A percentile compares a stretch with the other conserved stretches of the same genome.
phyloP scores from a whole-genome alignment of 140 eudicot genomes.

The Senecio squalidus region DNA sequence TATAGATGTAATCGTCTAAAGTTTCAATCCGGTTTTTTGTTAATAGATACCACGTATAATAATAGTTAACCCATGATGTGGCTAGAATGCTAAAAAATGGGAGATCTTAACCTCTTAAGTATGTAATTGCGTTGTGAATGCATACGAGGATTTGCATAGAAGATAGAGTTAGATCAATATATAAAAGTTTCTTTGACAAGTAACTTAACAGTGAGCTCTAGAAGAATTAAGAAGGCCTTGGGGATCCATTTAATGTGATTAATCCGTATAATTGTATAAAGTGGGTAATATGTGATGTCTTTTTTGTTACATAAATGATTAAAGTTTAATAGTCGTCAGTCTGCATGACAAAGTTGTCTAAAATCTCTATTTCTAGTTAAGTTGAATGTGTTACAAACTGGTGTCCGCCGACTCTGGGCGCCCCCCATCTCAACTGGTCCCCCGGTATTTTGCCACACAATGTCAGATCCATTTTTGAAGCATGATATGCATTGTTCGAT shows the following conservation, averaged over 20 bases:
- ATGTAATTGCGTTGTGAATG: neutral
- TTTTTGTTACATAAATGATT: no score
- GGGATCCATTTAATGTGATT: neutral
- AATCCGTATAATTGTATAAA: no score
- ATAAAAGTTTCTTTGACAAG: conserved; percentile 2
- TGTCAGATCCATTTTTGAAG: neutral
- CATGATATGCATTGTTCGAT: neutral
- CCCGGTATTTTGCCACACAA: neutral
- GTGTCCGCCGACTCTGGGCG: no score
- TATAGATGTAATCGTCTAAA: neutral
- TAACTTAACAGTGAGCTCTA: neutral
- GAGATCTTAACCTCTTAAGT: neutral
- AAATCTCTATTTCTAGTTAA: no score
- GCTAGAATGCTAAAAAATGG: neutral
- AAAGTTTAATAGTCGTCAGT: no score
- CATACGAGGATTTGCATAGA: neutral
- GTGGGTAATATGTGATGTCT: no score
- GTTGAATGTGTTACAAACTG: no score
- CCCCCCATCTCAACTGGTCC: no score
- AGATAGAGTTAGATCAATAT: neutral
- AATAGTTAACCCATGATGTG: conserved; percentile 1
- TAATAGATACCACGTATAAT: neutral
- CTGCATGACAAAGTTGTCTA: no score
- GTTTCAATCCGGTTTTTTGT: conserved; percentile 7
- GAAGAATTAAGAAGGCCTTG: conserved; percentile 4